These are phyloP conservation scores for Hyphodiscus hymeniophilus DNA, from an alignment of 495 filamentous ascomycete genomes.

Conservation along the genomic window DNA sequence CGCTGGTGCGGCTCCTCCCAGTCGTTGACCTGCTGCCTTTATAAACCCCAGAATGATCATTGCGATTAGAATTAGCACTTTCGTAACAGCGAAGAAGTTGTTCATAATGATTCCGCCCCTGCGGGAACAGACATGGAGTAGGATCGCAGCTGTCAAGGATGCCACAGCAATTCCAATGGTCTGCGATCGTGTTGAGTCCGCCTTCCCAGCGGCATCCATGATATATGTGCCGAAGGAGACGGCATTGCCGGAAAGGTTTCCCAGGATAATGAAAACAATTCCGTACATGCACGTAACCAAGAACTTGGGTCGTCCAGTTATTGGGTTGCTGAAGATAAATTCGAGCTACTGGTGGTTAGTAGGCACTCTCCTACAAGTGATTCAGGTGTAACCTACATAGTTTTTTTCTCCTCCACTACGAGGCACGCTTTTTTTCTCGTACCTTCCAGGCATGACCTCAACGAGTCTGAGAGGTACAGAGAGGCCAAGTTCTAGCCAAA, in stretches of 20 bases:
- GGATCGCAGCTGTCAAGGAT: constrained; percentile 30
- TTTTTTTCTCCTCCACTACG: constrained; percentile 45
- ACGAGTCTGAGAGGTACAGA: too few relatives aligned
- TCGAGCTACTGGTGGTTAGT: constrained; percentile 36
- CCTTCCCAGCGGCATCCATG: neutral
- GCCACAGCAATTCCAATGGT: constrained; percentile 37
- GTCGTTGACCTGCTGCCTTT: constrained; percentile 13
- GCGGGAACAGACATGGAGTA: constrained; percentile 40
- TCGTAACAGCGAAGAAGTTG: constrained; percentile 41
- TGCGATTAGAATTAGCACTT: constrained; percentile 34
- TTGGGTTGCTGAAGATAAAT: constrained; percentile 17
- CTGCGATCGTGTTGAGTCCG: constrained; percentile 14
- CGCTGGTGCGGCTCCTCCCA: constrained; percentile 2
- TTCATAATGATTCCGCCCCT: constrained; percentile 40
- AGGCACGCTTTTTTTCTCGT: constrained; percentile 29
- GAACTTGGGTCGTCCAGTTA: too few relatives aligned
- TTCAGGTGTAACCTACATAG: constrained; percentile 30
- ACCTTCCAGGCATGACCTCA: too few relatives aligned
- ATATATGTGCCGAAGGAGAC: constrained; percentile 28
- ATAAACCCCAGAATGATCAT: constrained; percentile 33
- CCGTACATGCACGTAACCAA: constrained; percentile 37
- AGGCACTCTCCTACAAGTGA: neutral
- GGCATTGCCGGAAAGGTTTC: constrained; percentile 41
- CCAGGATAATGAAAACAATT: constrained; percentile 38
- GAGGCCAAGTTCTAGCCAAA: constrained; percentile 7